Base-by-base conservation (phyloP, 1,284 basidiomycete species). In the Chondrostereum purpureum region DNA sequence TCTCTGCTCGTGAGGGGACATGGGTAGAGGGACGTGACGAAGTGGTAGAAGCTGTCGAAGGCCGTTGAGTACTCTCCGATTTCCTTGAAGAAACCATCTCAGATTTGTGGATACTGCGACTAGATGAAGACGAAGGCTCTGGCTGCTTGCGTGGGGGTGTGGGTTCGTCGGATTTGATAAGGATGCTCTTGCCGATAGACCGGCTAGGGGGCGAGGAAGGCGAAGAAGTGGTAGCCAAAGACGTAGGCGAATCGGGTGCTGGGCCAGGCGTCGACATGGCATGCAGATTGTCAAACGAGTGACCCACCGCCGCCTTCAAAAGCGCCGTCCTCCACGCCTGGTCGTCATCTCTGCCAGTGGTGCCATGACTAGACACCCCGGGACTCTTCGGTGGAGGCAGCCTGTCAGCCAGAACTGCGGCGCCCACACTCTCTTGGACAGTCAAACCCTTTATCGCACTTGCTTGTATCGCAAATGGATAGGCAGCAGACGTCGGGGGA, bases 391-490 rank as follows among this genome's bases (percentile, higher is more conserved):
- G 66, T 2, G 85, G 85, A 13, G 83, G 80, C 21, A 88, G 62
- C 18, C 73, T 72, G 47, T 87, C 83, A 4, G 86, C 85, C 33
- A 88, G 65, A 14, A 78, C 59, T 31, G 78, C 85, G 16, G 86
- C 86, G 44, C 83, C 81, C 3, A 87, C 64, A 16, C 82, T 83
- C 38, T 85, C 80, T 47, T 78, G 70, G 23, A 87, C 78, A 34
- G 80, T 80, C 53, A 88, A 64, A 16, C 80, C 82, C 56, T 80
- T 75, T 43, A 78, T 54, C 13, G 78, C 77, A 45, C 85, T 83
- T 22, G 86, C 74, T 56, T 88, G 85, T 31, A 85, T 74, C 5
- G 81, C 77, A 55, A 89, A 84, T 1, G 81, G 80, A 56, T 82
- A 86, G 39, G 68, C 71, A 21, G 77, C 63, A 24, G 78, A 75